Percentiles rank a stretch among this genome's conserved stretches.
Evolutionary conservation across 805 yeast species (phyloP).

Genomic region (Yarrowia bubula): DNA sequence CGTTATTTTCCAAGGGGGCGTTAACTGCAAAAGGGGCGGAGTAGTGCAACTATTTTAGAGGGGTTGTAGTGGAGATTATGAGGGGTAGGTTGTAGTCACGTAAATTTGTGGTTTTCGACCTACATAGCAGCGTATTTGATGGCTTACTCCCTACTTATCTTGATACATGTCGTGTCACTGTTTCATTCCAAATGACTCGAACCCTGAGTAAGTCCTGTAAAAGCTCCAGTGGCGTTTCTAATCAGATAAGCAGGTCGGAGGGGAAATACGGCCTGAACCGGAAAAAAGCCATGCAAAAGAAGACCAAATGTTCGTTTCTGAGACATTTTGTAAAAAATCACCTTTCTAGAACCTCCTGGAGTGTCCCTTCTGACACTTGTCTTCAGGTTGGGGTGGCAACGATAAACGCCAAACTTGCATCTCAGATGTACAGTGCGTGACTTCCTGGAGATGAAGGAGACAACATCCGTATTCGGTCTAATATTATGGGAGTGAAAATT

Average conservation of each 20-base stretch:
- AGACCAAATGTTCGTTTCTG: background rate
- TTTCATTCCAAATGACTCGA: no score
- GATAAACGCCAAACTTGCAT: background rate
- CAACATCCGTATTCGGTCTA: no score
- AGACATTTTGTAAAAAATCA: background rate
- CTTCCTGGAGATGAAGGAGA: background rate
- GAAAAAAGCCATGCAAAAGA: background rate
- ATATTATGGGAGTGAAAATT: no score
- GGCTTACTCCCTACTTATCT: background rate
- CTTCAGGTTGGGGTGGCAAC: conserved; percentile 2
- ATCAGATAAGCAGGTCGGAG: background rate
- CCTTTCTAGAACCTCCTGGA: background rate
- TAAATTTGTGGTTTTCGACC: background rate
- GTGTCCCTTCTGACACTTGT: background rate
- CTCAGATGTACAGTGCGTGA: background rate
- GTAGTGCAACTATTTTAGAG: background rate
- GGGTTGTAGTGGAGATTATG: background rate
- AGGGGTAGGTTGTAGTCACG: background rate
- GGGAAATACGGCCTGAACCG: no score
- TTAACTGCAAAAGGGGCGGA: background rate
- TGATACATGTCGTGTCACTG: background rate
- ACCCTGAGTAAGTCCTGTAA: background rate
- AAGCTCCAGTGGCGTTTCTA: background rate
- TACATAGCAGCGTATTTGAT: no score
- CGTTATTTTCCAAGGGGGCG: background rate